Percentiles rank a stretch among this genome's conserved stretches.
These are phyloP conservation scores for Calonectria leucothoes DNA, from an alignment of 2,329 filamentous ascomycete species.

Conservation along the genomic window DNA sequence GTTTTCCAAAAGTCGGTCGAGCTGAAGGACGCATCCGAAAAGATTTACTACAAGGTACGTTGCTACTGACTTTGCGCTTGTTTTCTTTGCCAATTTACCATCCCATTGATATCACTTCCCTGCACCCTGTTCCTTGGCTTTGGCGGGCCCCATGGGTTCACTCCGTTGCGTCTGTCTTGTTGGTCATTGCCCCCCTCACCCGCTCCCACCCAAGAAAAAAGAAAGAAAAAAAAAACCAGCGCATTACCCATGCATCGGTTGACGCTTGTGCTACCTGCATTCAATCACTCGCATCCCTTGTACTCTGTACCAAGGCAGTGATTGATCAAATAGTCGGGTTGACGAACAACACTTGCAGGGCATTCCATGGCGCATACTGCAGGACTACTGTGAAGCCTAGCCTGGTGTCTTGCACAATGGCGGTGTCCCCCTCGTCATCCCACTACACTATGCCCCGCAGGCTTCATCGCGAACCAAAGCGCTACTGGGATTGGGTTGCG, in stretches of 20 bases:
- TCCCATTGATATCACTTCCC: constrained; percentile 4
- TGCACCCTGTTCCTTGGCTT: constrained; percentile 6
- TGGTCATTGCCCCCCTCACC: neutral
- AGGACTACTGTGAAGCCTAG: constrained; percentile 38
- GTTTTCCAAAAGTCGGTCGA: constrained; percentile 85
- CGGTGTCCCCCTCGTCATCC: constrained; percentile 37
- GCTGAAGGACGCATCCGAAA: constrained; percentile 73
- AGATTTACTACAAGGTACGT: constrained; percentile 94
- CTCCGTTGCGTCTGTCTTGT: constrained; percentile 1
- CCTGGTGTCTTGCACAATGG: constrained; percentile 34
- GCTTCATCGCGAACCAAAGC: constrained; percentile 25
- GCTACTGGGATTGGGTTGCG: constrained; percentile 27
- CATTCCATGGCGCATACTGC: constrained; percentile 35
- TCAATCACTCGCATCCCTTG: constrained; percentile 26
- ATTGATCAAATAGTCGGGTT: constrained; percentile 21
- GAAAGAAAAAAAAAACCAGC: neutral
- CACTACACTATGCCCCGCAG: constrained; percentile 26
- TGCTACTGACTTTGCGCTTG: constrained; percentile 11
- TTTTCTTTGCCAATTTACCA: constrained; percentile 1
- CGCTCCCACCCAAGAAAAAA: neutral
- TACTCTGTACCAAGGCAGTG: constrained; percentile 15
- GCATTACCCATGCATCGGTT: constrained; percentile 10
- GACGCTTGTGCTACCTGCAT: constrained; percentile 26
- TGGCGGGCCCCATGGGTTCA: constrained; percentile 10
- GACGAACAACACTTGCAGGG: constrained; percentile 21